Evolutionary conservation across 805 yeast genomes (phyloP).

Genomic region (Barnettozyma salicaria): DNA sequence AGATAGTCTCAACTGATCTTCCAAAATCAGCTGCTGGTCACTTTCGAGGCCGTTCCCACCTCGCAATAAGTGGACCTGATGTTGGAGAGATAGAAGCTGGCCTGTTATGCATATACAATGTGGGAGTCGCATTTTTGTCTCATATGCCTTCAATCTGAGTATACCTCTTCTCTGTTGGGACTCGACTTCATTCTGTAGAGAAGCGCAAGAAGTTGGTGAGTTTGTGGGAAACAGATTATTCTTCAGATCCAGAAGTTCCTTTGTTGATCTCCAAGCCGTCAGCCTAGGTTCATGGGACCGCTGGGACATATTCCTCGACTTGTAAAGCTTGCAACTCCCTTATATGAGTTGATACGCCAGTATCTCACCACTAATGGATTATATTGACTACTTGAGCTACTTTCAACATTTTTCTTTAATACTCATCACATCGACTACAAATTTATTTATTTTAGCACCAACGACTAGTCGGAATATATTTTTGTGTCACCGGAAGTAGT

Average conservation of each 20-base stretch:
- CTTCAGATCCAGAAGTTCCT: conserved; percentile 16
- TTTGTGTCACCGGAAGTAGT: too few species aligned
- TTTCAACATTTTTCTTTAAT: too few species aligned
- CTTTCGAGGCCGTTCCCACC: neutral
- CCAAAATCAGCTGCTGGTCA: neutral
- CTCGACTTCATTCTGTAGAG: neutral
- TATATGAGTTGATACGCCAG: neutral
- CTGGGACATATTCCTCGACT: neutral
- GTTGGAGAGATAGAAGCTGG: conserved; percentile 11
- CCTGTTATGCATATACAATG: conserved; percentile 18
- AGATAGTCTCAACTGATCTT: conserved; percentile 4
- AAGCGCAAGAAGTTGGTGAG: neutral
- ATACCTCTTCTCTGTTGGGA: conserved; percentile 11
- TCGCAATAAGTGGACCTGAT: conserved; percentile 1
- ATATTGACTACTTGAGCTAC: too few species aligned
- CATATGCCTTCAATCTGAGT: conserved; percentile 11
- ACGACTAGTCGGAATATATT: too few species aligned
- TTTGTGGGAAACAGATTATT: conserved; percentile 10
- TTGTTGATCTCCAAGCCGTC: conserved; percentile 3
- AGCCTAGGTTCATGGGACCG: neutral
- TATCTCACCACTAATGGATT: neutral
- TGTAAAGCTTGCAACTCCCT: neutral
- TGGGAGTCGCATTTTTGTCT: conserved; percentile 17
- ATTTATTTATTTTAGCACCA: too few species aligned
- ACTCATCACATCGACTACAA: too few species aligned